Evolutionary conservation across 2,329 filamentous ascomycete genomes (phyloP).

Genomic region (Zymoseptoria tritici): DNA sequence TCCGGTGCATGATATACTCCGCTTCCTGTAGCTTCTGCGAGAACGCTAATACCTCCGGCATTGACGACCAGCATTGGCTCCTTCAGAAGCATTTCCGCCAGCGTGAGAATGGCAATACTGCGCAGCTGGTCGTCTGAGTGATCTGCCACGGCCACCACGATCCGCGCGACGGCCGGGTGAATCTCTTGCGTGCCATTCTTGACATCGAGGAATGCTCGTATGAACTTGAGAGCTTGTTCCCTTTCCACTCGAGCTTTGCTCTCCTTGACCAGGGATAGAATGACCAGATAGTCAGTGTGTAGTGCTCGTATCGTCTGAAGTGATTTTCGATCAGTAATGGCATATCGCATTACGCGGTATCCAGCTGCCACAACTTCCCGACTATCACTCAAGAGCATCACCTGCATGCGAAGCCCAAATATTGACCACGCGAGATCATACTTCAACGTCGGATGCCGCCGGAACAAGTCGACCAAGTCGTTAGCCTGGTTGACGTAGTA

Average conservation of each 20-base stretch:
- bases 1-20: conserved; percentile 89
- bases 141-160: conserved; percentile 84
- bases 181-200: conserved; percentile 86
- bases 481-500: conserved; percentile 95
- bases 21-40: conserved; percentile 89
- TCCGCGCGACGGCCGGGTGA: conserved; percentile 77
- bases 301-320: conserved; percentile 78
- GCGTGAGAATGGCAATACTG: conserved; percentile 84
- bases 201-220: conserved; percentile 89
- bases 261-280: conserved; percentile 88
- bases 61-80: conserved; percentile 74
- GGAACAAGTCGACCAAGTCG: conserved; percentile 91
- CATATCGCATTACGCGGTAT: conserved; percentile 87
- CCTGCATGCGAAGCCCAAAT: conserved; percentile 87
- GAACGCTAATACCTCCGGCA: conserved; percentile 72
- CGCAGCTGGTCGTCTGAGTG: conserved; percentile 77
- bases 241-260: conserved; percentile 94
- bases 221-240: conserved; percentile 94
- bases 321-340: conserved; percentile 85
- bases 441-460: conserved; percentile 83
- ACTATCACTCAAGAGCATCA: conserved; percentile 91
- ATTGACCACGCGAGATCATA: conserved; percentile 95
- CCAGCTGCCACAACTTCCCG: conserved; percentile 92
- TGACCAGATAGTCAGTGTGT: conserved; percentile 88
- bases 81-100: conserved; percentile 83